phyloP scores from a whole-genome alignment of 805 yeast genomes.

The Zygosaccharomyces pseudorouxii region DNA sequence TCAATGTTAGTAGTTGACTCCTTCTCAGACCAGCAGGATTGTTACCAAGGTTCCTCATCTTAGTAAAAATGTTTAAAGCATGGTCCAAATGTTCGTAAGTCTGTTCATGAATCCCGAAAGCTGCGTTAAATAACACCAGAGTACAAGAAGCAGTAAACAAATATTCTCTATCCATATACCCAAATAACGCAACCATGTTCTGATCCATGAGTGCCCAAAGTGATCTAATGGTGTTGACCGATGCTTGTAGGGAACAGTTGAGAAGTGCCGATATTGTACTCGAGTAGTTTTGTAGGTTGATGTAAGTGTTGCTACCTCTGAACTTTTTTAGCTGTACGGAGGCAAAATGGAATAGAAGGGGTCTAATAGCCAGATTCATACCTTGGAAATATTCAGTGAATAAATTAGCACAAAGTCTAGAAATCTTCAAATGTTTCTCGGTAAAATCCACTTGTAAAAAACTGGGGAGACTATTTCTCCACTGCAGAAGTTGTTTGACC shows the following conservation, averaged over 20 bases:
- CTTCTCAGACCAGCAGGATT: constrained; percentile 74
- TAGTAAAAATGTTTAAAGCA: constrained; percentile 62
- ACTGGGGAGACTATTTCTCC: constrained; percentile 64
- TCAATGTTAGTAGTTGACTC: constrained; percentile 62
- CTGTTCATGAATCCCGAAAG: constrained; percentile 78
- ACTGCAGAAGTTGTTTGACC: constrained; percentile 58
- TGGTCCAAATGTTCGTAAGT: constrained; percentile 69
- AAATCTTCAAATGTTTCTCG: constrained; percentile 46
- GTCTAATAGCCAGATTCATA: constrained; percentile 71
- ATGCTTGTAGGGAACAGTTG: constrained; percentile 76
- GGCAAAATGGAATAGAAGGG: constrained; percentile 70
- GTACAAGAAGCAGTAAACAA: constrained; percentile 74
- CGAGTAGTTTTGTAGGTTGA: constrained; percentile 65
- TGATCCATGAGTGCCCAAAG: constrained; percentile 72
- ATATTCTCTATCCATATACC: constrained; percentile 84
- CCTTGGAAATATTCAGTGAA: constrained; percentile 85
- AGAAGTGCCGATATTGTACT: constrained; percentile 60
- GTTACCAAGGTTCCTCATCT: constrained; percentile 72
- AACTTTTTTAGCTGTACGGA: constrained; percentile 55
- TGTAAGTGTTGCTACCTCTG: constrained; percentile 45
- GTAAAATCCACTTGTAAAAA: constrained; percentile 63
- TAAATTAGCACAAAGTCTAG: constrained; percentile 64
- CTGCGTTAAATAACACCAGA: constrained; percentile 64
- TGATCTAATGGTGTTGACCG: constrained; percentile 67
- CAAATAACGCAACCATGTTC: constrained; percentile 79